A percentile compares a stretch with the other conserved stretches of the same genome.
These are phyloP conservation scores for Yarrowia deformans DNA, from an alignment of 805 yeast species.

Conservation along the genomic window DNA sequence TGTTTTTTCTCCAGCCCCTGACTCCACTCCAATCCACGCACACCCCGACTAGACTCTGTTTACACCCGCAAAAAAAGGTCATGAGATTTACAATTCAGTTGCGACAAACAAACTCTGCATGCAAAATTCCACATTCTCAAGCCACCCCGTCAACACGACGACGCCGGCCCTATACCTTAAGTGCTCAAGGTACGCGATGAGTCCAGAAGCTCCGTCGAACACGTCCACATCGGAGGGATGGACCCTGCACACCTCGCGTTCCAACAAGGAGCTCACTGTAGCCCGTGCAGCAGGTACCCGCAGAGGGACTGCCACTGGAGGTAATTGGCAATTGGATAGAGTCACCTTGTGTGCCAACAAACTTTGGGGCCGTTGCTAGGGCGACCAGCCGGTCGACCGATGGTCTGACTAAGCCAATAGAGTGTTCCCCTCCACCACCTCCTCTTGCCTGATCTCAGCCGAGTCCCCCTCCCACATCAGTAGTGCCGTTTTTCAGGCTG, in stretches of 20 bases:
- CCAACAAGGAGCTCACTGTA: conserved; percentile 13
- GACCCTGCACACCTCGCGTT: background rate
- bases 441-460: background rate
- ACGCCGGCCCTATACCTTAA: conserved; percentile 9
- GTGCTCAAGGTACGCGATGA: conserved; percentile 4
- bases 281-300: conserved; percentile 27
- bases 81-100: conserved; percentile 6
- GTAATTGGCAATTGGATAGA: background rate
- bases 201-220: background rate
- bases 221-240: background rate
- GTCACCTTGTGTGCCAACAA: background rate
- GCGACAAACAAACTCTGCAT: conserved; percentile 20
- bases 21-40: background rate
- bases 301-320: background rate
- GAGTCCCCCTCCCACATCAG: background rate
- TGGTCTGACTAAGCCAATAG: background rate
- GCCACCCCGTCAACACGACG: conserved; percentile 26
- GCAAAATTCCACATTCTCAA: conserved; percentile 14
- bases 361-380: background rate
- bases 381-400: background rate
- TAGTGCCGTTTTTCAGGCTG: background rate
- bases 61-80: background rate
- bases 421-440: background rate
- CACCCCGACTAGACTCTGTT: background rate
- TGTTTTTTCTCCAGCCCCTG: background rate